Conservation (phyloP, 1,284 basidiomycete genomes). For the Cryptococcus sp. region DNA sequence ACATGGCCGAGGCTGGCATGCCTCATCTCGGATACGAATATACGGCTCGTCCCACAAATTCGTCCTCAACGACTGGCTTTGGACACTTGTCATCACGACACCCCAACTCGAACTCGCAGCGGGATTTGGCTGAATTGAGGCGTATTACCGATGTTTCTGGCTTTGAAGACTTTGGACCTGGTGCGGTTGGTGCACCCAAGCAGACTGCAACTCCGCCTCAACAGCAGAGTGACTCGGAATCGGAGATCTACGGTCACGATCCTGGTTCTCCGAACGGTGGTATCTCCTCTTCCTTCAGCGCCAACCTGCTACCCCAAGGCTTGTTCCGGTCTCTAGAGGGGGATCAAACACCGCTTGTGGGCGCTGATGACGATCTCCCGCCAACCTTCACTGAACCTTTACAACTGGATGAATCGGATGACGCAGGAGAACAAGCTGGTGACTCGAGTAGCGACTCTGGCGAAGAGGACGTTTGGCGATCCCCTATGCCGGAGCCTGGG, state of each 20-base stretch:
- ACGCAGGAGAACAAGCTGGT: slow-evolving; percentile 1
- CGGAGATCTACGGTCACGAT: slow-evolving; percentile 42
- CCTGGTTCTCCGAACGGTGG: slow-evolving; percentile 49
- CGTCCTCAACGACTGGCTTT: slow-evolving; percentile 25
- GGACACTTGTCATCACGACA: slow-evolving; percentile 28
- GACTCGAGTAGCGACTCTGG: slow-evolving; percentile 37
- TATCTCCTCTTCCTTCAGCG: slow-evolving; percentile 51
- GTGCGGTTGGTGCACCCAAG: slow-evolving; percentile 3
- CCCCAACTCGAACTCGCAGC: slow-evolving; percentile 22
- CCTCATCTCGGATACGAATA: slow-evolving; percentile 47
- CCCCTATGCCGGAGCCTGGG: slow-evolving; percentile 19
- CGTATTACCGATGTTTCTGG: slow-evolving; percentile 39
- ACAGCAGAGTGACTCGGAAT: slow-evolving; percentile 28
- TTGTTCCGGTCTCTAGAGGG: slow-evolving; percentile 53
- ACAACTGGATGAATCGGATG: slow-evolving; percentile 9
- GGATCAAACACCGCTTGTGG: slow-evolving; percentile 46
- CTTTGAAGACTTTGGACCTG: slow-evolving; percentile 54
- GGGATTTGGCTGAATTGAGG: slow-evolving; percentile 26
- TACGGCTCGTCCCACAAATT: slow-evolving; percentile 33
- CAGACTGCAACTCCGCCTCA: slow-evolving; percentile 4
- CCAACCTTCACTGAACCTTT: slow-evolving; percentile 23
- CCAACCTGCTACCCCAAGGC: slow-evolving; percentile 51
- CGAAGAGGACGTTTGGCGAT: slow-evolving; percentile 31
- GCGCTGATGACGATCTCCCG: slow-evolving; percentile 21
- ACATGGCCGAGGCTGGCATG: slow-evolving; percentile 51